These are phyloP conservation scores for Vanrija sp. DNA, from an alignment of 1,284 basidiomycete species.

Conservation along the genomic window DNA sequence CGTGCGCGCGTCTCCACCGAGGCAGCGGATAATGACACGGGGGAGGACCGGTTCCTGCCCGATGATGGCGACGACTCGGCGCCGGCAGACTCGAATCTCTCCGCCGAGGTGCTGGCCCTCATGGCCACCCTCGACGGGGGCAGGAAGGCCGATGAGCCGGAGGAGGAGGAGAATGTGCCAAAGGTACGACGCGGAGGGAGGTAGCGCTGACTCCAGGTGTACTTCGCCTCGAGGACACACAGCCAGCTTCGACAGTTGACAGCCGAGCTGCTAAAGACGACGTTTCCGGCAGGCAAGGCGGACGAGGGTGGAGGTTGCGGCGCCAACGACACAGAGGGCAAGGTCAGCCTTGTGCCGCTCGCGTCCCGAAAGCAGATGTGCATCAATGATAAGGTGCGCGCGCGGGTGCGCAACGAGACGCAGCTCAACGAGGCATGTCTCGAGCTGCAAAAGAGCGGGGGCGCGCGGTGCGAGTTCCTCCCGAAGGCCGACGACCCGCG, in stretches of 20 bases:
- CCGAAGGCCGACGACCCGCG: constrained; percentile 66
- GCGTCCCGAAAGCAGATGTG: constrained; percentile 92
- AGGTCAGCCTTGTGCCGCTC: constrained; percentile 64
- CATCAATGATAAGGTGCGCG: constrained; percentile 68
- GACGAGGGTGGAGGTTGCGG: not conserved
- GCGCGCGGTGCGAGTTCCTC: constrained; percentile 68
- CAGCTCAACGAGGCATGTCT: constrained; percentile 90
- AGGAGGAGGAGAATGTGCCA: constrained; percentile 44
- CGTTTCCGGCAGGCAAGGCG: constrained; percentile 22
- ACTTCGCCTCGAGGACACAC: constrained; percentile 91
- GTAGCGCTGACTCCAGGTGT: constrained; percentile 55
- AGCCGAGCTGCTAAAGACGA: constrained; percentile 70
- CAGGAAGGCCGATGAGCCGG: constrained; percentile 33
- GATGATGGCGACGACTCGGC: constrained; percentile 52
- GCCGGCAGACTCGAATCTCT: constrained; percentile 56
- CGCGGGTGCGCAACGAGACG: constrained; percentile 52
- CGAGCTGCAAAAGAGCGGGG: constrained; percentile 72
- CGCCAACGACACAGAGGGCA: constrained; percentile 2
- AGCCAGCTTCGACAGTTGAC: constrained; percentile 90
- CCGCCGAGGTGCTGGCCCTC: constrained; percentile 71
- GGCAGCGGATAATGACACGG: constrained; percentile 50
- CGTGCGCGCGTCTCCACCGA: constrained; percentile 4
- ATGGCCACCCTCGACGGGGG: constrained; percentile 62
- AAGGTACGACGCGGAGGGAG: constrained; percentile 31
- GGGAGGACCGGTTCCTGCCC: constrained; percentile 64